These are phyloP conservation scores for Rhodosporidiobolus odoratus DNA, from an alignment of 768 basidiomycete species.

Conservation along the genomic window DNA sequence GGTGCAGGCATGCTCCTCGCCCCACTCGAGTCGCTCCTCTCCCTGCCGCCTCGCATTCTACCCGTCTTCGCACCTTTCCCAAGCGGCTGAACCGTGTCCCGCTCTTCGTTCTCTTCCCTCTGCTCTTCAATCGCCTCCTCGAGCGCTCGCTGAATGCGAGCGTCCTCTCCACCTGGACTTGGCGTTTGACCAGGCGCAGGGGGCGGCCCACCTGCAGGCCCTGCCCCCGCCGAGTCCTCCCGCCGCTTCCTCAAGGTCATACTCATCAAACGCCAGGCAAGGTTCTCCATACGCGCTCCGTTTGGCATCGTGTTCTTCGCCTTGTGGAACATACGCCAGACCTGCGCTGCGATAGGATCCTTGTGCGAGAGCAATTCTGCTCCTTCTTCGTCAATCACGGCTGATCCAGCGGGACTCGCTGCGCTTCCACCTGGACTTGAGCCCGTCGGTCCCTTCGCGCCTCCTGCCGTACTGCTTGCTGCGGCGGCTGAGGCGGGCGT, in stretches of 20 bases:
- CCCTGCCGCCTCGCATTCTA: conserved; percentile 5
- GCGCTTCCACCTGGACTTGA: background rate
- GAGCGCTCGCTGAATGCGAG: conserved; percentile 8
- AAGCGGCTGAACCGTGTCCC: conserved; percentile 25
- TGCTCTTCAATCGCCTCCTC: conserved; percentile 19
- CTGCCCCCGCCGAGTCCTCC: conserved; percentile 53
- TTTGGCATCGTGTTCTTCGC: conserved; percentile 85
- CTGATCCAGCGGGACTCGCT: conserved; percentile 17
- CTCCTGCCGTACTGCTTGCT: background rate
- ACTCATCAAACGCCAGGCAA: conserved; percentile 99
- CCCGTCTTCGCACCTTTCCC: background rate
- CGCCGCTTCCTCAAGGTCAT: conserved; percentile 84
- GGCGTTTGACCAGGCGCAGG: background rate
- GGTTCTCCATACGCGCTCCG: conserved; percentile 92
- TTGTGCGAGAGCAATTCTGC: conserved; percentile 48
- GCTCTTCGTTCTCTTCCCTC: conserved; percentile 20
- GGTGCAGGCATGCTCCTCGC: background rate
- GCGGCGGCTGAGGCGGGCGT: background rate
- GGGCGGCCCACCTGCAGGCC: background rate
- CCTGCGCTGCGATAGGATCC: conserved; percentile 88
- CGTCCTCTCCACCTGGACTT: conserved; percentile 20
- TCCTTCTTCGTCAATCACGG: conserved; percentile 32
- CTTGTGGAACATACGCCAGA: conserved; percentile 93
- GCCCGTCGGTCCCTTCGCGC: background rate
- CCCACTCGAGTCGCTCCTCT: conserved; percentile 1